A percentile compares a stretch with the other conserved stretches of the same genome.
Conservation (phyloP, 176 grass and related monocot species). For the Oryza australiensis region DNA sequence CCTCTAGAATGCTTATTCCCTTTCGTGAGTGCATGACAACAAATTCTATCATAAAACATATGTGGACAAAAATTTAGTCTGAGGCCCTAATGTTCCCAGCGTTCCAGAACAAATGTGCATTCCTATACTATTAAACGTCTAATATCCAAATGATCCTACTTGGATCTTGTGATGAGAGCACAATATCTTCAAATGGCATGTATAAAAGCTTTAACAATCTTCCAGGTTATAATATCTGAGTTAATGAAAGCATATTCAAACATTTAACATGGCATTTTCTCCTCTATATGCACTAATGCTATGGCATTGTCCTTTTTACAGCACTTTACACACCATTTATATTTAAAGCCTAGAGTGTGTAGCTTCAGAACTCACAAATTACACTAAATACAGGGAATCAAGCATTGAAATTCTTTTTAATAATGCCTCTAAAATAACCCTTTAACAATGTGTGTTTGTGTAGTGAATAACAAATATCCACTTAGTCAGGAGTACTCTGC, state of each 20-base stretch:
- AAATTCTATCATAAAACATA: neutral
- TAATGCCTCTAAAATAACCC: neutral
- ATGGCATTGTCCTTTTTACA: neutral
- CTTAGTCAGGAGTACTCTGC: neutral
- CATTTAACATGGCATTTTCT: constrained; percentile 2
- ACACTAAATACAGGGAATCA: neutral
- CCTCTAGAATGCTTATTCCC: constrained; percentile 19
- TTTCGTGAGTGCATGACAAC: neutral
- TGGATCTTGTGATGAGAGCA: constrained; percentile 9
- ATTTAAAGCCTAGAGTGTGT: constrained; percentile 1
- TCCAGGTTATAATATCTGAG: neutral
- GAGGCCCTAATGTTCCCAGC: neutral
- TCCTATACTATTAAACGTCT: constrained; percentile 5
- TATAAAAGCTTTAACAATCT: neutral
- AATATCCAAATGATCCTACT: constrained; percentile 12
- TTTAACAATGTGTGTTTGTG: neutral
- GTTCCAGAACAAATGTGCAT: neutral
- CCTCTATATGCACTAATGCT: neutral
- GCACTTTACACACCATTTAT: neutral
- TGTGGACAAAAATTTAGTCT: neutral
- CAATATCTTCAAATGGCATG: constrained; percentile 17
- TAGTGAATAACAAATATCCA: constrained; percentile 16
- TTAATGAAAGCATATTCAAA: constrained; percentile 9
- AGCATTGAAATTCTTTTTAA: neutral
- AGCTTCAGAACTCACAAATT: neutral